Conservation (phyloP, 1,284 basidiomycete genomes). For the Ustilago esculenta region DNA sequence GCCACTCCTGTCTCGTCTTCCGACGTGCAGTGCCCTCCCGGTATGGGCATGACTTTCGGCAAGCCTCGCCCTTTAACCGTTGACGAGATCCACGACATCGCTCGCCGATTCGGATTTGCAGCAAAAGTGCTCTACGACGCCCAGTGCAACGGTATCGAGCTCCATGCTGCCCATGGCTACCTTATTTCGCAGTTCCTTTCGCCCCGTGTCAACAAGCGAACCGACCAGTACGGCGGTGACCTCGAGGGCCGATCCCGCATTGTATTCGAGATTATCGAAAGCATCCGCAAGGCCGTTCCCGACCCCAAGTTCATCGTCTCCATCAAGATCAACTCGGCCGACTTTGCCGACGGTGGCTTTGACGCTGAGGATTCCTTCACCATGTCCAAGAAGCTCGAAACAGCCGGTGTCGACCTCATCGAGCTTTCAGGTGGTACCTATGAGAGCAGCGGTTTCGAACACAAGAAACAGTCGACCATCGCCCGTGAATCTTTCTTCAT, state of each 20-base stretch:
- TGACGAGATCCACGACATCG: slow-evolving; percentile 74
- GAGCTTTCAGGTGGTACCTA: slow-evolving; percentile 89
- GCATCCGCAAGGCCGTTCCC: slow-evolving; percentile 74
- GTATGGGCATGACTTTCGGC: slow-evolving; percentile 60
- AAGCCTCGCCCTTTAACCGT: slow-evolving; percentile 71
- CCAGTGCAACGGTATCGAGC: slow-evolving; percentile 87
- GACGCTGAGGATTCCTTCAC: slow-evolving; percentile 72
- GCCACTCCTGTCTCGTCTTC: slow-evolving; percentile 53
- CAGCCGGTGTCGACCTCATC: slow-evolving; percentile 76
- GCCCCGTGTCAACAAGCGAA: slow-evolving; percentile 77
- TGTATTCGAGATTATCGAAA: slow-evolving; percentile 75
- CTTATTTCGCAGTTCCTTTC: slow-evolving; percentile 86
- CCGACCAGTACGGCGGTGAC: slow-evolving; percentile 73
- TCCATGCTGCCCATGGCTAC: slow-evolving; percentile 89
- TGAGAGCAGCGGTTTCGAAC: slow-evolving; percentile 75
- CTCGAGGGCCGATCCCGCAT: slow-evolving; percentile 69
- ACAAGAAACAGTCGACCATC: slow-evolving; percentile 51
- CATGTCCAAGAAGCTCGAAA: slow-evolving; percentile 70
- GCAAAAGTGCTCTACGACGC: slow-evolving; percentile 75
- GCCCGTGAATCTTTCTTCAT: slow-evolving; percentile 70
- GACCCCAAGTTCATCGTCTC: slow-evolving; percentile 76
- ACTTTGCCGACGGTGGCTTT: slow-evolving; percentile 75
- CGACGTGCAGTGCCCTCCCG: slow-evolving; percentile 56
- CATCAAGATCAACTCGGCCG: slow-evolving; percentile 84
- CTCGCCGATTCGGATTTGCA: slow-evolving; percentile 77